Evolutionary conservation across 1,139 yeast genomes (phyloP), one percentile per base, ranked within the genome.

Genomic region (Blastobotrys proliferans): DNA sequence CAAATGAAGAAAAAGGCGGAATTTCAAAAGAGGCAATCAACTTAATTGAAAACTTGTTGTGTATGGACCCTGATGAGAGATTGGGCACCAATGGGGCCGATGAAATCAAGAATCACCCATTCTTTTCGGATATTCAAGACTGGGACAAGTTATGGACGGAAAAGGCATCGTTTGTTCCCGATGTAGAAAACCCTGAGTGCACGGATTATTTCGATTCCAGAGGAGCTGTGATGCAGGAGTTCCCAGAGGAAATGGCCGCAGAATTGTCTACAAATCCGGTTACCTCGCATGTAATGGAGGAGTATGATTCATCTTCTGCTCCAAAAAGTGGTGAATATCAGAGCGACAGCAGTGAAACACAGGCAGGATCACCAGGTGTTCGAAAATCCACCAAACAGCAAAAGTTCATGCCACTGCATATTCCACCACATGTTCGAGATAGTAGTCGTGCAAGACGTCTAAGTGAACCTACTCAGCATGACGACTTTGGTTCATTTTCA

Each of bases 401-500:
- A 26, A 46, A 47, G 35, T 43, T 37, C 25, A 38, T 71, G 33
- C 73, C 79, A 0, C 56, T 72, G 20, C 76, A 82, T 14, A 72
- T 74, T 13, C 79, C 80, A 3, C 72, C 74, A 8, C 78, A 73
- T 52, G 64, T 79, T 54, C 66, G 83, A 43, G 90, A 81, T 50
- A 87, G 61, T 62, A 92, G 55, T 73, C 83, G 43, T 71, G 84
- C 61, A 69, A 53, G 70, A 25, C 52, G 85, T 51, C 64, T 85
- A 48, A 83, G 83, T 41, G 97, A 87, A 50, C 65, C 74, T 2
- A 71, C 77, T 37, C 48, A 49, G 6, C 51, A 51, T 13, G 77
- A 79, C 25, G 97, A 90, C 55, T 94, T 92, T 73, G 99, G 99
- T 0, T 82, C 94, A 2, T 94, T 94, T 62, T 82, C 86, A 49